phyloP scores from a whole-genome alignment of 1,284 basidiomycete genomes.

The Chondrostereum purpureum region DNA sequence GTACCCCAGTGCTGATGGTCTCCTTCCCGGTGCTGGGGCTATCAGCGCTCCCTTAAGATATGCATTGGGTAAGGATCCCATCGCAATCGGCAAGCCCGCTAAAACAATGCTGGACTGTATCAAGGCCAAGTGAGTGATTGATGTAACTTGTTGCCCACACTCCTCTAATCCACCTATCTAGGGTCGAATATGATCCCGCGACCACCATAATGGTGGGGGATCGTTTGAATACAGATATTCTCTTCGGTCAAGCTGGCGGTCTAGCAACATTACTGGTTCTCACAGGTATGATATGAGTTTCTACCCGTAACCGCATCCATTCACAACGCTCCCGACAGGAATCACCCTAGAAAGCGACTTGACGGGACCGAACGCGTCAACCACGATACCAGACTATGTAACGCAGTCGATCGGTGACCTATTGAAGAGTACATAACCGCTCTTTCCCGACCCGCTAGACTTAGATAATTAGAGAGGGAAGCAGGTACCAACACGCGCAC shows the following conservation, averaged over 20 bases:
- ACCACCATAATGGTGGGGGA: conserved; percentile 95
- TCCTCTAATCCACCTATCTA: conserved; percentile 27
- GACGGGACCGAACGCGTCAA: conserved; percentile 61
- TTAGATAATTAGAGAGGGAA: no score
- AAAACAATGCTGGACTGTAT: conserved; percentile 94
- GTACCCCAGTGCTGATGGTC: conserved; percentile 76
- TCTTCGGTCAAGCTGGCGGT: conserved; percentile 85
- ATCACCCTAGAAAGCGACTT: conserved; percentile 70
- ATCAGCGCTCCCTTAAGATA: conserved; percentile 79
- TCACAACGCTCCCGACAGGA: conserved; percentile 35
- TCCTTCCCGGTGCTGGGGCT: conserved; percentile 78
- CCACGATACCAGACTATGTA: conserved; percentile 75
- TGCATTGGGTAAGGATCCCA: conserved; percentile 66
- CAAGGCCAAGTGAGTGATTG: conserved; percentile 85
- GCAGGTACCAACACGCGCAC: no score
- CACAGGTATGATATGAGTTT: conserved; percentile 57
- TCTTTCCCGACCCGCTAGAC: no score
- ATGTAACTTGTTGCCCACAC: no score
- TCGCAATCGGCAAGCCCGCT: conserved; percentile 88
- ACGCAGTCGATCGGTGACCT: conserved; percentile 78
- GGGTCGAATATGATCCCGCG: conserved; percentile 78
- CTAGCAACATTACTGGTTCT: conserved; percentile 87
- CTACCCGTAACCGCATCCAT: conserved; percentile 1
- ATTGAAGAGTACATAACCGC: not conserved
- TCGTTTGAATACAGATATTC: conserved; percentile 90